These are phyloP conservation scores for Sordaria brevicollis DNA, from an alignment of 495 filamentous ascomycete species.

Conservation along the genomic window DNA sequence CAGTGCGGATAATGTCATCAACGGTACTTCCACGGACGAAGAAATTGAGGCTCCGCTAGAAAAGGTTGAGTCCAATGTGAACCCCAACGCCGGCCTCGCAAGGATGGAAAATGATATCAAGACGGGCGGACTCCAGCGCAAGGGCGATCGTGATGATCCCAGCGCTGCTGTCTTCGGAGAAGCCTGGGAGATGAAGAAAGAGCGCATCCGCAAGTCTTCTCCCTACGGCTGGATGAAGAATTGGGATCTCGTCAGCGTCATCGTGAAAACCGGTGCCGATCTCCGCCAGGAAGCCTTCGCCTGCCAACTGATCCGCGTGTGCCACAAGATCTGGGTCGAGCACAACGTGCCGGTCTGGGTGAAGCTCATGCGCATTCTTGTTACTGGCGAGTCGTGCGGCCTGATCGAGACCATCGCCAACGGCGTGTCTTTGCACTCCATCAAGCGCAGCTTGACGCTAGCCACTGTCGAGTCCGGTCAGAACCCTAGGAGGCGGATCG, in stretches of 20 bases:
- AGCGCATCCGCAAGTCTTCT: constrained; percentile 63
- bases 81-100: constrained; percentile 56
- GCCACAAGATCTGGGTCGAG: constrained; percentile 64
- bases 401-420: constrained; percentile 75
- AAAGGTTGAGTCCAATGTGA: constrained; percentile 31
- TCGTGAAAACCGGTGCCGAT: constrained; percentile 70
- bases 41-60: constrained; percentile 29
- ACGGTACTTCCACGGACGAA: constrained; percentile 21
- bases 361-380: constrained; percentile 68
- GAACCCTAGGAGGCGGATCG: constrained; percentile 57
- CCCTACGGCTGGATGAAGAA: constrained; percentile 72
- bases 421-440: constrained; percentile 63
- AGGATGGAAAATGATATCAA: constrained; percentile 75
- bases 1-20: constrained; percentile 24
- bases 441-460: constrained; percentile 65
- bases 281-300: constrained; percentile 70
- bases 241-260: constrained; percentile 71
- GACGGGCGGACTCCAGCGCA: constrained; percentile 63
- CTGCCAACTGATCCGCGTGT: constrained; percentile 65
- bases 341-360: constrained; percentile 66
- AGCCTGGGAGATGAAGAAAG: constrained; percentile 64
- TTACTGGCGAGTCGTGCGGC: constrained; percentile 67
- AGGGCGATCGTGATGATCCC: constrained; percentile 70
- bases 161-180: constrained; percentile 71
- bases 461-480: constrained; percentile 52